Evolutionary conservation across 1,284 basidiomycete genomes (phyloP).

Genomic region (Pseudozyma tsukubaensis): DNA sequence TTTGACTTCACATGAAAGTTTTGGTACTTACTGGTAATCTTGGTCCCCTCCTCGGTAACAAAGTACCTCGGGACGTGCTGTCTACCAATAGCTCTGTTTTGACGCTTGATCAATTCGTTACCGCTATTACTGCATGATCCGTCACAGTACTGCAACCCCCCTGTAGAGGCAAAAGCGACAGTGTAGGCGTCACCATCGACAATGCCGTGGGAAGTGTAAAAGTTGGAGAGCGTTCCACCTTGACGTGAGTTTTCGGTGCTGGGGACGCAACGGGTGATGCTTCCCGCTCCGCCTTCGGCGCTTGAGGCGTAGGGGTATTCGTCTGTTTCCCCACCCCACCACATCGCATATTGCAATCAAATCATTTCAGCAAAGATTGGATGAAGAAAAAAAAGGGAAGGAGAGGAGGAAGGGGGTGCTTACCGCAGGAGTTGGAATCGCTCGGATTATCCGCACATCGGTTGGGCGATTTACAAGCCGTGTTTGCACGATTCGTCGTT

Average conservation of each 20-base stretch:
- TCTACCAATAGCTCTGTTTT: conserved; percentile 5
- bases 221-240: conserved; percentile 44
- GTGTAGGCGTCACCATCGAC: conserved; percentile 47
- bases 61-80: conserved; percentile 34
- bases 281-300: conserved; percentile 47
- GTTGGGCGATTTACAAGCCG: conserved; percentile 54
- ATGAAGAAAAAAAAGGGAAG: background rate
- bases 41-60: conserved; percentile 41
- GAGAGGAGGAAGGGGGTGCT: conserved; percentile 4
- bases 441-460: conserved; percentile 41
- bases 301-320: conserved; percentile 57
- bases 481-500: conserved; percentile 37
- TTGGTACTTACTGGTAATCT: conserved; percentile 40
- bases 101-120: conserved; percentile 40
- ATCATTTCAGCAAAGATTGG: background rate
- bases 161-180: conserved; percentile 40
- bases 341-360: conserved; percentile 7
- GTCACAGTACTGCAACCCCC: conserved; percentile 46
- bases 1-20: too few relatives aligned
- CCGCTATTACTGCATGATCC: conserved; percentile 48
- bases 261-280: conserved; percentile 53
- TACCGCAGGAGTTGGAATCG: conserved; percentile 49
- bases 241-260: conserved; percentile 51
- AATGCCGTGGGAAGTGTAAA: conserved; percentile 45
- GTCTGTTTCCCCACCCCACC: conserved; percentile 14